Conservation (phyloP, 192 early-diverging fungal genomes). For the Coemansia furcata region DNA sequence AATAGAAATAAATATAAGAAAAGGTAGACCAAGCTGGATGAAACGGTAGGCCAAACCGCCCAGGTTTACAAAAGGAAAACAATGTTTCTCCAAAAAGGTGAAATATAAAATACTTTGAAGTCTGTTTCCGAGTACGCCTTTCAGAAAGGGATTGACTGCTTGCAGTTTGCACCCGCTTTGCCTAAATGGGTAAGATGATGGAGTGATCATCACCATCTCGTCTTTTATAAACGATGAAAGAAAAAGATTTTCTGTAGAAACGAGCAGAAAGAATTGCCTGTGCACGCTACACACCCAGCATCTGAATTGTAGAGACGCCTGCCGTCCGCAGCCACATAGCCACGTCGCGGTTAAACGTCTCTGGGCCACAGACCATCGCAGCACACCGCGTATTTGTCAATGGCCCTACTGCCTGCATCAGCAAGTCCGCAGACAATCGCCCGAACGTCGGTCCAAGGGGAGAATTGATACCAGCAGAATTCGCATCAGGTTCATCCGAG, state of each 20-base stretch:
- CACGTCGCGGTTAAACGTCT: slow-evolving; percentile 32
- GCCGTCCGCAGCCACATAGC: slow-evolving; percentile 11
- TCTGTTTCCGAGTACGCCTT: background rate
- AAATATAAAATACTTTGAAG: background rate
- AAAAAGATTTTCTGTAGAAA: background rate
- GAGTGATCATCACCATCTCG: background rate
- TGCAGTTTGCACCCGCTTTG: background rate
- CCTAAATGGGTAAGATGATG: background rate
- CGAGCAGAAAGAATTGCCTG: background rate
- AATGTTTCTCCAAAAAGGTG: background rate
- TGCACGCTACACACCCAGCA: slow-evolving; percentile 1
- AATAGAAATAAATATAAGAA: background rate
- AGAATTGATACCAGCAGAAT: background rate
- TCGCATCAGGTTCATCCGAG: slow-evolving; percentile 1
- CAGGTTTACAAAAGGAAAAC: background rate
- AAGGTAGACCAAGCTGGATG: background rate
- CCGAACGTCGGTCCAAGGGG: background rate
- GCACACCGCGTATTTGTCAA: background rate
- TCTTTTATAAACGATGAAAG: background rate
- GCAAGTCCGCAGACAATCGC: background rate
- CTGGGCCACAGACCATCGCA: slow-evolving; percentile 41
- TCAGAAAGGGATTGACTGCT: background rate
- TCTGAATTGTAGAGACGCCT: slow-evolving; percentile 13
- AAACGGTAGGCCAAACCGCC: background rate
- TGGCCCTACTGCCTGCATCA: background rate